phyloP scores from a whole-genome alignment of 192 early-diverging fungal species.

The Mortierella antarctica region DNA sequence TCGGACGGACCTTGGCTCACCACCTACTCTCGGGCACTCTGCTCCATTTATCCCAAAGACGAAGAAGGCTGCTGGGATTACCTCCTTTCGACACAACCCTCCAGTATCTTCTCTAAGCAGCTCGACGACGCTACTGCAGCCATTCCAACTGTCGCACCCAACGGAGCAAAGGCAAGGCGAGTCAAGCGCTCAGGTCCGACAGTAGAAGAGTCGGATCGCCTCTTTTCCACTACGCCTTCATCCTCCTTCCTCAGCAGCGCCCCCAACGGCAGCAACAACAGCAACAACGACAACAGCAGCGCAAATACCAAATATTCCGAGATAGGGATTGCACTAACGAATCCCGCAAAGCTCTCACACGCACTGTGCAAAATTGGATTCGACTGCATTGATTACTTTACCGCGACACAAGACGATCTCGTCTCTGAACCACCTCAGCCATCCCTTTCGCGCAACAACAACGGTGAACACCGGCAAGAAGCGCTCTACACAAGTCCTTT shows the following conservation, averaged over 20 bases:
- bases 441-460: neutral
- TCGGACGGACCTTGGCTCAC: conserved; percentile 19
- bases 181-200: neutral
- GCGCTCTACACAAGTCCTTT: conserved; percentile 19
- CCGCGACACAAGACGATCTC: conserved; percentile 27
- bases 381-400: conserved; percentile 50
- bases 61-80: conserved; percentile 44
- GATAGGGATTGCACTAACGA: conserved; percentile 1
- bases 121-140: neutral
- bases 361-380: conserved; percentile 47
- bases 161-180: neutral
- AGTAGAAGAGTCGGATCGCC: neutral
- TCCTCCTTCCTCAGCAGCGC: neutral
- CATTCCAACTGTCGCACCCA: neutral
- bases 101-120: conserved; percentile 11
- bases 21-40: conserved; percentile 37
- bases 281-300: conserved; percentile 1
- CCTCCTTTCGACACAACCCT: conserved; percentile 22
- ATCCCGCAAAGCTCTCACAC: conserved; percentile 29
- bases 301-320: conserved; percentile 1
- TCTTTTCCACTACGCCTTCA: neutral
- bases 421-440: conserved; percentile 5
- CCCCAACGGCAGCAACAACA: neutral
- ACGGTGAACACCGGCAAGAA: neutral
- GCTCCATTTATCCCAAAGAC: conserved; percentile 43